Evolutionary conservation across 2,329 filamentous ascomycete species (phyloP).

Genomic region (Aspergillus pseudoterreus): DNA sequence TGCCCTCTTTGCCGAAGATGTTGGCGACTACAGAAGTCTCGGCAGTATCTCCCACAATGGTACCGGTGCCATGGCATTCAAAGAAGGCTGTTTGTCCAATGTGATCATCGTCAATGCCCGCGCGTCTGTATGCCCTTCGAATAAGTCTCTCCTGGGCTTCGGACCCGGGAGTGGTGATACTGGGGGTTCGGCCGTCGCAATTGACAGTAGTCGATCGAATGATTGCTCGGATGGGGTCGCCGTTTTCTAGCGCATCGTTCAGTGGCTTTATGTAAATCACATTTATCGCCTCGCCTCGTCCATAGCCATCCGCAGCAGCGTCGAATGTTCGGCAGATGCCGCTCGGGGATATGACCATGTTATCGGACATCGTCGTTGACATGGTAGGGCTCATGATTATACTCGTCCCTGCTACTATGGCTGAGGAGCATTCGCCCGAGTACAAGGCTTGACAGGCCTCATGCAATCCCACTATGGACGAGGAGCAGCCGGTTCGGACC

Average conservation of each 20-base stretch:
- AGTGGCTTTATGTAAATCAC: constrained; percentile 28
- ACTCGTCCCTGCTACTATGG: constrained; percentile 32
- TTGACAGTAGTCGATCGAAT: constrained; percentile 30
- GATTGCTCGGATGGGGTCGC: constrained; percentile 30
- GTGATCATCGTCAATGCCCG: constrained; percentile 4
- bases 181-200: constrained; percentile 24
- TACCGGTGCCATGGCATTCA: constrained; percentile 20
- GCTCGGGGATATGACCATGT: constrained; percentile 31
- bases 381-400: constrained; percentile 29
- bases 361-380: constrained; percentile 24
- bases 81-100: constrained; percentile 10
- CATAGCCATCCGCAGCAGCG: constrained; percentile 27
- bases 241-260: constrained; percentile 22
- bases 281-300: constrained; percentile 28
- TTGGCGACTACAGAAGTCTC: constrained; percentile 14
- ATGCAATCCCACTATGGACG: constrained; percentile 29
- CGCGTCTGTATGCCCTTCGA: constrained; percentile 6
- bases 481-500: constrained; percentile 35
- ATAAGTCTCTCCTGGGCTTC: constrained; percentile 12
- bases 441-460: constrained; percentile 22
- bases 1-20: constrained; percentile 11
- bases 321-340: constrained; percentile 25
- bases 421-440: constrained; percentile 13
- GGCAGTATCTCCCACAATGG: constrained; percentile 14
- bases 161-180: constrained; percentile 15